Evolutionary conservation across 2,329 filamentous ascomycete species (phyloP).

Genomic region (Dendryphion nanum): DNA sequence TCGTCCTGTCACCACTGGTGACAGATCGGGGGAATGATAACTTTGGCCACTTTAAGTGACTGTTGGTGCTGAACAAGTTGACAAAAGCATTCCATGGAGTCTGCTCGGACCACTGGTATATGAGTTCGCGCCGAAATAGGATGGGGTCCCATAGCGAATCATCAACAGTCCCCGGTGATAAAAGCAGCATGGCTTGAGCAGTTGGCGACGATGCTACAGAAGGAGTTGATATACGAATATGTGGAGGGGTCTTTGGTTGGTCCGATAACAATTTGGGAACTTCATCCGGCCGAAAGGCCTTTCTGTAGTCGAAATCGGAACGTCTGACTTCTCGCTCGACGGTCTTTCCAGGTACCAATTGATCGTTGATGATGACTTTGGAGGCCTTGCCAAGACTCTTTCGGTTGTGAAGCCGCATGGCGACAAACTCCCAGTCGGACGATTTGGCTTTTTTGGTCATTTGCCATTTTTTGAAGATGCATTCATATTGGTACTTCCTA

Average conservation of each 20-base stretch:
- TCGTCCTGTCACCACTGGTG: neutral
- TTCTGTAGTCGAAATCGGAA: too few species aligned
- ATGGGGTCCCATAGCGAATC: too few species aligned
- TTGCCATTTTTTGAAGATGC: neutral
- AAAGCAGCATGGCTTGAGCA: too few species aligned
- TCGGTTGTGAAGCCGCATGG: neutral
- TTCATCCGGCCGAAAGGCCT: too few species aligned
- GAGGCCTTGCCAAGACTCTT: neutral
- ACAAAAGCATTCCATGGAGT: neutral
- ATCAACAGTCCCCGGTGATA: too few species aligned
- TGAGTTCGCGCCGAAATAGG: too few species aligned
- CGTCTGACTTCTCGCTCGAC: neutral
- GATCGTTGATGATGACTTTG: neutral
- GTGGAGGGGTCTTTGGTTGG: too few species aligned
- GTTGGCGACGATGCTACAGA: too few species aligned
- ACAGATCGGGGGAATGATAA: neutral
- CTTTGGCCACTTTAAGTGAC: neutral
- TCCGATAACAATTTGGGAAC: neutral
- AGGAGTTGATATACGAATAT: too few species aligned
- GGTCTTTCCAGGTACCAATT: neutral
- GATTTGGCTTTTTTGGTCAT: neutral
- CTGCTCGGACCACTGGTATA: too few species aligned
- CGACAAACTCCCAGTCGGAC: neutral
- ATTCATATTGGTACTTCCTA: neutral
- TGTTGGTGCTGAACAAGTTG: neutral